Evolutionary conservation across 2,329 filamentous ascomycete genomes (phyloP), one percentile per base, ranked within the genome.

Genomic region (Macrophomina pseudophaseolina): DNA sequence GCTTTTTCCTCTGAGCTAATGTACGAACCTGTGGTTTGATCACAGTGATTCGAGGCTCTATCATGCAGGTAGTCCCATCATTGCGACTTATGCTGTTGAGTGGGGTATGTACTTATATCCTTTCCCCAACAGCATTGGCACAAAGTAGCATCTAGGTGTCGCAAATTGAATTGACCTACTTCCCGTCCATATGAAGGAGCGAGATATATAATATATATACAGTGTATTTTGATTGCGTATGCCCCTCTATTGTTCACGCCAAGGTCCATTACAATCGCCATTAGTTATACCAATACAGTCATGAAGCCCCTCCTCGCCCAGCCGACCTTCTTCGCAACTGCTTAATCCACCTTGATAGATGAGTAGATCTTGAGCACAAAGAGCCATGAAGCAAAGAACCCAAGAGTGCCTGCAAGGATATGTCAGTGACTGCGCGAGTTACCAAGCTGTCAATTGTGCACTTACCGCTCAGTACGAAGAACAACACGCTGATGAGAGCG

Each of bases 321-420:
- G n/a, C 23, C 6, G 11, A 38, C 28, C 42, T 14, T 4, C 52
- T 30, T 7, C 49, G 8, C 62, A 7, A 7, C 23, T 11, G 80
- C 11, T 54, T 79, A 99, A 77, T 99, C 95, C 70, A 99, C 93
- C 84, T 99, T 99, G 82, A 99, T 97, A n/a, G 94, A 97, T 30
- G 88, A 84, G 79, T 99, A 99, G 69, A 99, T 99, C 78, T 91
- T 94, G 71, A 92, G 88, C 64, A 97, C 91, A 77, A 99, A 99
- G 76, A 91, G 87, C 92, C 94, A 98, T 77, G 93, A 96, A 8
- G 95, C 89, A 73, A 97, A 93, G 83, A 95, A 97, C 65, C 95
- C 95, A 76, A 99, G 98, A 0, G 94, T 91, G 38, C 94, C 95
- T 97, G 44, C 16, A 32, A 52, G 5, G 11, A 32, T 23, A 1